These are phyloP conservation scores for Hericium rajendrae DNA, from an alignment of 768 basidiomycete genomes.

Conservation along the genomic window DNA sequence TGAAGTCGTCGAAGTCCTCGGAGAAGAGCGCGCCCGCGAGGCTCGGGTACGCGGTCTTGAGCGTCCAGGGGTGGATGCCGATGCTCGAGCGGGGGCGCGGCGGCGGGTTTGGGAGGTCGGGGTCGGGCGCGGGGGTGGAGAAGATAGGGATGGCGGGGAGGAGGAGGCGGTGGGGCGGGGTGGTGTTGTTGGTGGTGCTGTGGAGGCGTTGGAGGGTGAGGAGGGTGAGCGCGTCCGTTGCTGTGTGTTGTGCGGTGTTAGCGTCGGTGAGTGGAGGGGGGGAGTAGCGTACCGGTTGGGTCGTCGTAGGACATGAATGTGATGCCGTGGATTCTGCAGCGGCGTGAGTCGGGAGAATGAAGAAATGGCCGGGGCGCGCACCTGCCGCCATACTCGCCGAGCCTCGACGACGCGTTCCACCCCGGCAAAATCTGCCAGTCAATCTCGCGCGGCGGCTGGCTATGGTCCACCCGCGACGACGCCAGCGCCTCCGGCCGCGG, in stretches of 20 bases:
- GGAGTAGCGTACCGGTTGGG: conserved; percentile 15
- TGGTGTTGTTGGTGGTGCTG: conserved; percentile 41
- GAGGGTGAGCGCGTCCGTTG: conserved; percentile 53
- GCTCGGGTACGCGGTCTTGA: conserved; percentile 66
- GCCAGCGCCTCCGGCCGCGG: conserved; percentile 46
- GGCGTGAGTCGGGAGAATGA: neutral
- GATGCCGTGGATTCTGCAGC: conserved; percentile 52
- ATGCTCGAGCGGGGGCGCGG: conserved; percentile 24
- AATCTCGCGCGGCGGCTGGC: conserved; percentile 34
- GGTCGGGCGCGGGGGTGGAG: conserved; percentile 30
- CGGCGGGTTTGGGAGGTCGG: conserved; percentile 14
- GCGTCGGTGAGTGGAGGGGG: neutral
- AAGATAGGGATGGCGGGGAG: conserved; percentile 63
- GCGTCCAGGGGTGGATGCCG: conserved; percentile 15
- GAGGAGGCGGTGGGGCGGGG: conserved; percentile 42
- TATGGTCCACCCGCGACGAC: conserved; percentile 25
- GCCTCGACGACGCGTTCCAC: conserved; percentile 16
- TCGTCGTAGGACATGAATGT: conserved; percentile 40
- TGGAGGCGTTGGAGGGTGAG: conserved; percentile 74
- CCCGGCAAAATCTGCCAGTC: conserved; percentile 40
- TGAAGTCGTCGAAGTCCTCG: conserved; percentile 74
- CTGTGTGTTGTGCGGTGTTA: neutral
- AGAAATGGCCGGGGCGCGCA: conserved; percentile 2
- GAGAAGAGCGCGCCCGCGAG: conserved; percentile 50
- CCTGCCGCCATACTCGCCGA: conserved; percentile 23